Conservation (phyloP, 2,329 filamentous ascomycete species). For the Neurospora crassa region DNA sequence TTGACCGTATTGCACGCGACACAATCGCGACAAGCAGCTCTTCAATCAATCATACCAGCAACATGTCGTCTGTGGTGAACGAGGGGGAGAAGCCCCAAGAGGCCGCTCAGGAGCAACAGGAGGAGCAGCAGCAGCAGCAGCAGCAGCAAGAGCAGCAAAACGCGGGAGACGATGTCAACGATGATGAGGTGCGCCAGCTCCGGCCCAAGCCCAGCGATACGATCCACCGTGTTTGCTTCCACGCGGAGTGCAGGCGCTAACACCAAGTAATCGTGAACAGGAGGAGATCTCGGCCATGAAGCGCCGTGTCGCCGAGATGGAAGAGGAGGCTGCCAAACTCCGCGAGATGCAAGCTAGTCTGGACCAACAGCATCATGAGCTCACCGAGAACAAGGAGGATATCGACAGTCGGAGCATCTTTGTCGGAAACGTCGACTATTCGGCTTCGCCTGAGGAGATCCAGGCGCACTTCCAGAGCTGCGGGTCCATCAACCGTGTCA, state of each 20-base stretch:
- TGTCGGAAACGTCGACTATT: slow-evolving; percentile 97
- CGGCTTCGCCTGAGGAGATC: slow-evolving; percentile 92
- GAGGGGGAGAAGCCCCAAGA: slow-evolving; percentile 18
- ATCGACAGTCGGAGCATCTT: slow-evolving; percentile 94
- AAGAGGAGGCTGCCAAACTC: slow-evolving; percentile 77
- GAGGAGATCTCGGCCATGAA: slow-evolving; percentile 86
- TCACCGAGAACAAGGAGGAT: slow-evolving; percentile 90
- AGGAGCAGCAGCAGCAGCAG: slow-evolving; percentile 13
- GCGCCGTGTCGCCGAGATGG: slow-evolving; percentile 78
- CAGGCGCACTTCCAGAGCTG: slow-evolving; percentile 97
- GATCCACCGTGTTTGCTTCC: slow-evolving; percentile 12
- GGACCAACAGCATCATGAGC: slow-evolving; percentile 73
- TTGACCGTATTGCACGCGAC: neutral
- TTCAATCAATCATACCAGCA: slow-evolving; percentile 4
- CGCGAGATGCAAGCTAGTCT: slow-evolving; percentile 80
- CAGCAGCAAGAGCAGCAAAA: slow-evolving; percentile 24
- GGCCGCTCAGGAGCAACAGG: slow-evolving; percentile 4
- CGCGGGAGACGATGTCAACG: slow-evolving; percentile 34
- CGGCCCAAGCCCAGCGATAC: slow-evolving; percentile 7
- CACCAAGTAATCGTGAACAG: slow-evolving; percentile 25
- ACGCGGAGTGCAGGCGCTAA: slow-evolving; percentile 1
- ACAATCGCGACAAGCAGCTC: neutral
- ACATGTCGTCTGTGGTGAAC: slow-evolving; percentile 16
- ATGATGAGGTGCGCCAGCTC: slow-evolving; percentile 35
- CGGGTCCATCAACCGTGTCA: slow-evolving; percentile 95